These are phyloP conservation scores for Rubia balearica DNA, from an alignment of 305 asterid species.

Conservation along the genomic window DNA sequence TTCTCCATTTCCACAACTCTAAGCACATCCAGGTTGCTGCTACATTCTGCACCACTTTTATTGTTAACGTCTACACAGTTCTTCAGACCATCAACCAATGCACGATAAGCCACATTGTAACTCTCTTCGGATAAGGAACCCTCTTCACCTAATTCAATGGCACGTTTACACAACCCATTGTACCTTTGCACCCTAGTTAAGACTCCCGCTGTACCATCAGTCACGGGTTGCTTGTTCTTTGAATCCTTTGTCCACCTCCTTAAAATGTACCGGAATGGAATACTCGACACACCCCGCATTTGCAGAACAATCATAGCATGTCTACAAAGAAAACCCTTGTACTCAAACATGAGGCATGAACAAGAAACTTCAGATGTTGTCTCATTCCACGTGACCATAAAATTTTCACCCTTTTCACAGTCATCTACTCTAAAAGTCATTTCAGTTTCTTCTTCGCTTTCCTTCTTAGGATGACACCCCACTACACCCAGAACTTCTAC, in stretches of 20 bases:
- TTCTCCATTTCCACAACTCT: constrained; percentile 56
- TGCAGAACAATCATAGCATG: constrained; percentile 91
- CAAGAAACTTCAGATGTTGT: constrained; percentile 65
- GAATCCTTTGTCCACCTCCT: constrained; percentile 96
- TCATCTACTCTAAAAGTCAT: constrained; percentile 64
- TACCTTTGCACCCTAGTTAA: constrained; percentile 73
- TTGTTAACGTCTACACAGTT: constrained; percentile 71
- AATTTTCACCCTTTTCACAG: constrained; percentile 69
- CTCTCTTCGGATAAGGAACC: constrained; percentile 73
- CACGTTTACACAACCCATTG: constrained; percentile 77
- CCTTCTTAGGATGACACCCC: constrained; percentile 89
- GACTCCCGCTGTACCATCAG: constrained; percentile 51
- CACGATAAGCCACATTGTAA: constrained; percentile 60
- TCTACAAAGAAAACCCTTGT: constrained; percentile 82
- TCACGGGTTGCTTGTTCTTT: constrained; percentile 36
- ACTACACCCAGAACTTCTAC: constrained; percentile 91
- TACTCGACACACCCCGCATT: constrained; percentile 78
- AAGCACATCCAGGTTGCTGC: constrained; percentile 42
- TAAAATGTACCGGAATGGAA: constrained; percentile 66
- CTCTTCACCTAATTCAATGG: constrained; percentile 78
- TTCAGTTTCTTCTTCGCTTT: constrained; percentile 45
- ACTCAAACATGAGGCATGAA: constrained; percentile 82
- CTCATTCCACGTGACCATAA: constrained; percentile 66
- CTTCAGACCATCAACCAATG: constrained; percentile 70
- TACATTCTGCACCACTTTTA: constrained; percentile 44